Evolutionary conservation across 257 asterid genomes (phyloP).

Genomic region (Dorcoceras hygrometricum): DNA sequence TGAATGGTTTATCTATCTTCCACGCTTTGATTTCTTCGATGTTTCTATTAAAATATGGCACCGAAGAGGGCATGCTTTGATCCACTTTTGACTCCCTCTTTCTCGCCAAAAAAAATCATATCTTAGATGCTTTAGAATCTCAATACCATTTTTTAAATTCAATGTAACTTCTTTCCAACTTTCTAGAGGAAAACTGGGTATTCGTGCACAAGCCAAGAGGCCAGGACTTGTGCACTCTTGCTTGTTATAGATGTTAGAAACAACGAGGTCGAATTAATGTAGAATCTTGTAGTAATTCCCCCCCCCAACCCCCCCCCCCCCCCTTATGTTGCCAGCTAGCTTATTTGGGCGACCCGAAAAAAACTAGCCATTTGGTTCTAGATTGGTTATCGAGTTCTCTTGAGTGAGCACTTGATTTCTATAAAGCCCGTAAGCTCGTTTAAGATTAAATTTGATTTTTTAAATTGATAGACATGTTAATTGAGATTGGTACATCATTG

Average conservation of each 20-base stretch:
- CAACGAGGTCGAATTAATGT: neutral
- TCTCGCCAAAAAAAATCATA: neutral
- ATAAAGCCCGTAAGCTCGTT: no score
- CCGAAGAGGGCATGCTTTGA: neutral
- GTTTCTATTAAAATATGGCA: neutral
- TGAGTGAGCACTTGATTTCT: no score
- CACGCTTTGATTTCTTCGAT: neutral
- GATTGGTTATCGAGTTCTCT: neutral
- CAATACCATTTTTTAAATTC: neutral
- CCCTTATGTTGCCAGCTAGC: neutral
- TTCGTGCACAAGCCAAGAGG: neutral
- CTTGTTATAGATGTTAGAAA: neutral
- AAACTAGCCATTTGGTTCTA: no score
- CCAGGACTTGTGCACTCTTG: neutral
- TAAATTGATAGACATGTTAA: no score
- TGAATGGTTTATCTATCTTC: neutral
- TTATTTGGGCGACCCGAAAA: no score
- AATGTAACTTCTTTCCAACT: neutral
- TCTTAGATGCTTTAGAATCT: neutral
- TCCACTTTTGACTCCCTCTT: neutral
- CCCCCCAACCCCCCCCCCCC: no score
- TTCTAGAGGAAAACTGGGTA: neutral
- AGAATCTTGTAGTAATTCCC: no score
- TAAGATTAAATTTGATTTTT: no score
- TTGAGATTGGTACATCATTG: no score